These are phyloP conservation scores for Warburgia ugandensis DNA, from an alignment of 164 flowering plant species.

Conservation along the genomic window DNA sequence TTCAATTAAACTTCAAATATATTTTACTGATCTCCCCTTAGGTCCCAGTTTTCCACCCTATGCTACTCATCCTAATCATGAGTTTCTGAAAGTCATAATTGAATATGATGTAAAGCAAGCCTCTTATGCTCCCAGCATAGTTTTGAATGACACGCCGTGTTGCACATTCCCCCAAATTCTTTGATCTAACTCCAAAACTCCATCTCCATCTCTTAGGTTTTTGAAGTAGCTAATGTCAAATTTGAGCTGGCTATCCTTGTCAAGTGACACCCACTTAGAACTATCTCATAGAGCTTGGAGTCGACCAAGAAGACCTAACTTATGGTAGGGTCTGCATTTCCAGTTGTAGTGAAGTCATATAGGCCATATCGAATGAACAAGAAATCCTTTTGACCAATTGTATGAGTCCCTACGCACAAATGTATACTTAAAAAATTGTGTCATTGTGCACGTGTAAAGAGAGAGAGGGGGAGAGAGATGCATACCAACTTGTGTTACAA, in stretches of 20 bases:
- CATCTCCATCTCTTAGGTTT: constrained; percentile 53
- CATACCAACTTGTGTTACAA: constrained; percentile 70
- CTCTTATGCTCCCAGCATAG: constrained; percentile 50
- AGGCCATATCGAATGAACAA: constrained; percentile 51
- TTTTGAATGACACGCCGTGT: constrained; percentile 37
- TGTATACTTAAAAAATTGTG: not conserved
- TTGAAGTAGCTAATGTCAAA: constrained; percentile 60
- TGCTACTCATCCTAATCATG: constrained; percentile 67
- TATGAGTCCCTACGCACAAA: constrained; percentile 52
- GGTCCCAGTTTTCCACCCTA: constrained; percentile 56
- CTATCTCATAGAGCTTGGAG: constrained; percentile 44
- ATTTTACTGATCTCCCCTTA: constrained; percentile 62
- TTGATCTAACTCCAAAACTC: constrained; percentile 69
- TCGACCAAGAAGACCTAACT: constrained; percentile 28
- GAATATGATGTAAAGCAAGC: constrained; percentile 51
- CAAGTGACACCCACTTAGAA: constrained; percentile 44
- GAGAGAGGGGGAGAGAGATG: constrained; percentile 1
- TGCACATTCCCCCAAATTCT: constrained; percentile 48
- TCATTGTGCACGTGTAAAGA: not conserved
- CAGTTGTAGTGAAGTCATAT: constrained; percentile 61
- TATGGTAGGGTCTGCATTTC: constrained; percentile 61
- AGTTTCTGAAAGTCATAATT: constrained; percentile 42
- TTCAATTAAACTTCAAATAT: constrained; percentile 50
- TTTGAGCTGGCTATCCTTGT: constrained; percentile 39
- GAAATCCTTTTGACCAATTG: constrained; percentile 68